Percentiles rank a stretch among this genome's conserved stretches.
These are phyloP conservation scores for Cercospora sp. DNA, from an alignment of 2,329 filamentous ascomycete genomes.

Conservation along the genomic window DNA sequence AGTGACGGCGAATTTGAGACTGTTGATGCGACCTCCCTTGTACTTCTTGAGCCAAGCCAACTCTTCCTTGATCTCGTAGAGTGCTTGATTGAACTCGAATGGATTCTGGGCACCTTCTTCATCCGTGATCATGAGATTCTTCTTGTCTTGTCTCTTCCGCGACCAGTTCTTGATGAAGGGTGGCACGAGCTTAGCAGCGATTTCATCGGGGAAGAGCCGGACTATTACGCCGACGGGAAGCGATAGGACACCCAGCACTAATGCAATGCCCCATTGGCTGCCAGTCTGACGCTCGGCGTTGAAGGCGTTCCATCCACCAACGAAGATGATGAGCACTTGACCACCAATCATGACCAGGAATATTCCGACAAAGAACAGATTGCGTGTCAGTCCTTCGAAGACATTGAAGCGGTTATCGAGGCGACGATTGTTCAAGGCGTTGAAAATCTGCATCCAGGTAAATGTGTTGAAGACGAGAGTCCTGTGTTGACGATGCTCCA, in stretches of 20 bases:
- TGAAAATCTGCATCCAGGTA: constrained; percentile 99
- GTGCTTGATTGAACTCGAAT: constrained; percentile 66
- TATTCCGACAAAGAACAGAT: constrained; percentile 87
- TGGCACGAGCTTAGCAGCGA: constrained; percentile 52
- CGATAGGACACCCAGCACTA: constrained; percentile 80
- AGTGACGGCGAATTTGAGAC: constrained; percentile 74
- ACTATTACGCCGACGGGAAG: constrained; percentile 80
- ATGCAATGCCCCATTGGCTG: constrained; percentile 83
- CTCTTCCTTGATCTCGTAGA: constrained; percentile 76
- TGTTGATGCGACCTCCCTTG: constrained; percentile 79
- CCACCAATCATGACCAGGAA: constrained; percentile 84
- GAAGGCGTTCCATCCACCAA: constrained; percentile 76
- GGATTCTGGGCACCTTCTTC: constrained; percentile 35
- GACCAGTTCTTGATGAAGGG: constrained; percentile 42
- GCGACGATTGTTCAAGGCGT: constrained; percentile 94
- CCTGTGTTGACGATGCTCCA: constrained; percentile 58
- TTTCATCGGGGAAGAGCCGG: constrained; percentile 76
- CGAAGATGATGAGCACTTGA: constrained; percentile 85
- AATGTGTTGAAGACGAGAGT: constrained; percentile 97
- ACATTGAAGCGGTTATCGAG: constrained; percentile 96
- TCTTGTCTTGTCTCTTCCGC: constrained; percentile 44
- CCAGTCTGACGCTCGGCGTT: constrained; percentile 68
- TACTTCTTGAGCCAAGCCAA: constrained; percentile 77
- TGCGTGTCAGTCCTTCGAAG: constrained; percentile 81
- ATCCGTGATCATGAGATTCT: constrained; percentile 48